A percentile compares a stretch with the other conserved stretches of the same genome.
phyloP scores from a whole-genome alignment of 2,329 filamentous ascomycete species.

The Alternaria viburni region DNA sequence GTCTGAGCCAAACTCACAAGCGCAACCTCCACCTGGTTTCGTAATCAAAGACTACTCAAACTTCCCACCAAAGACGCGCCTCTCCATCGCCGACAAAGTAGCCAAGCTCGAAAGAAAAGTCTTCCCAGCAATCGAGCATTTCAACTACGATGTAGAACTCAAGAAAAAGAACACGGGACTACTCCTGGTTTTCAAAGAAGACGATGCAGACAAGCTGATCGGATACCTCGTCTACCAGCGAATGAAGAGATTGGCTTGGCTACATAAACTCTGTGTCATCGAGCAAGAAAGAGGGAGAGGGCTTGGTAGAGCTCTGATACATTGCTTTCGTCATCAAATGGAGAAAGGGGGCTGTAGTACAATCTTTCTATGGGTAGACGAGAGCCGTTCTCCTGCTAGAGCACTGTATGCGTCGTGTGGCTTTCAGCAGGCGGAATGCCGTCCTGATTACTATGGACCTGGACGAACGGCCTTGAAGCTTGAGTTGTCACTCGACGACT shows the following conservation, averaged over 20 bases:
- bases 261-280: conserved; percentile 61
- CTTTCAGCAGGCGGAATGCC: conserved; percentile 55
- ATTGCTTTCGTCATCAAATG: conserved; percentile 52
- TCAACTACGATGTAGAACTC: conserved; percentile 56
- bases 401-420: conserved; percentile 54
- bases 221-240: conserved; percentile 50
- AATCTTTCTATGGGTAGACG: conserved; percentile 61
- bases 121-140: conserved; percentile 59
- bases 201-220: conserved; percentile 35
- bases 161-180: conserved; percentile 58
- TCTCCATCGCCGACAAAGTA: conserved; percentile 24
- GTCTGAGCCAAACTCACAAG: background rate
- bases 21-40: conserved; percentile 12
- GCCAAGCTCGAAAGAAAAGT: conserved; percentile 56
- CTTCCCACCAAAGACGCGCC: conserved; percentile 28
- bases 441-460: conserved; percentile 58
- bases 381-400: conserved; percentile 53
- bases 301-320: conserved; percentile 55
- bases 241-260: conserved; percentile 46
- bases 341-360: conserved; percentile 55
- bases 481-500: conserved; percentile 22
- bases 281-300: conserved; percentile 55
- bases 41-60: conserved; percentile 21
- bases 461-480: conserved; percentile 52
- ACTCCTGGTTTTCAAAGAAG: conserved; percentile 39